phyloP scores from a whole-genome alignment of 495 filamentous ascomycete genomes.

The Talaromyces trachyspermus region DNA sequence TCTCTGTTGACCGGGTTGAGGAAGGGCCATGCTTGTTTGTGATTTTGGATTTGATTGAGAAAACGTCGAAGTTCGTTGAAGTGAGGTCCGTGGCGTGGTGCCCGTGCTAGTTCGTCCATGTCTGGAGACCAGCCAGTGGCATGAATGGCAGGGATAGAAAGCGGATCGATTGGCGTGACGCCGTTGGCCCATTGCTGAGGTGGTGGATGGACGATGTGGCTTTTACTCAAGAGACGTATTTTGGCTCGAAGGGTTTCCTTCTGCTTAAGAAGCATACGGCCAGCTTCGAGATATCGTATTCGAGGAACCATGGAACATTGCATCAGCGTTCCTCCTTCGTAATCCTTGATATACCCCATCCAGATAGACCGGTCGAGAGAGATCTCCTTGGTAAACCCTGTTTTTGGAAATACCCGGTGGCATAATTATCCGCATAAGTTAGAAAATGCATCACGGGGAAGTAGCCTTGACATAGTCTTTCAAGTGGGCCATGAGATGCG shows the following conservation, averaged over 20 bases:
- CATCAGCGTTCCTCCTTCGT: constrained; percentile 98
- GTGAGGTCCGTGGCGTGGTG: constrained; percentile 95
- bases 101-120: constrained; percentile 94
- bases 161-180: constrained; percentile 63
- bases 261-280: constrained; percentile 95
- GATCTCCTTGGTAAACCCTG: constrained; percentile 98
- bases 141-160: constrained; percentile 74
- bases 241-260: constrained; percentile 92
- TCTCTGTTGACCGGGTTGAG: constrained; percentile 88
- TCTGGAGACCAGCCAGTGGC: constrained; percentile 90
- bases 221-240: constrained; percentile 83
- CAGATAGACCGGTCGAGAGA: constrained; percentile 81
- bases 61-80: constrained; percentile 89
- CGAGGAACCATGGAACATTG: constrained; percentile 95
- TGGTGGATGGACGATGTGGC: constrained; percentile 84
- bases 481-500: constrained; percentile 94
- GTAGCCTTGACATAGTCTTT: constrained; percentile 99
- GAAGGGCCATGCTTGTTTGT: constrained; percentile 88
- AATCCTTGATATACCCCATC: constrained; percentile 99
- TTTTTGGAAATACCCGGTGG: constrained; percentile 98
- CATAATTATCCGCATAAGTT: constrained; percentile 98
- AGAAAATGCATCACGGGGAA: constrained; percentile 97
- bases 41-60: constrained; percentile 92
- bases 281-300: constrained; percentile 87
- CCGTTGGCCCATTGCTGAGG: constrained; percentile 78